Percentiles rank a stretch among this genome's conserved stretches.
phyloP scores from a whole-genome alignment of 805 yeast genomes.

The Metschnikowia baotianmanensis region DNA sequence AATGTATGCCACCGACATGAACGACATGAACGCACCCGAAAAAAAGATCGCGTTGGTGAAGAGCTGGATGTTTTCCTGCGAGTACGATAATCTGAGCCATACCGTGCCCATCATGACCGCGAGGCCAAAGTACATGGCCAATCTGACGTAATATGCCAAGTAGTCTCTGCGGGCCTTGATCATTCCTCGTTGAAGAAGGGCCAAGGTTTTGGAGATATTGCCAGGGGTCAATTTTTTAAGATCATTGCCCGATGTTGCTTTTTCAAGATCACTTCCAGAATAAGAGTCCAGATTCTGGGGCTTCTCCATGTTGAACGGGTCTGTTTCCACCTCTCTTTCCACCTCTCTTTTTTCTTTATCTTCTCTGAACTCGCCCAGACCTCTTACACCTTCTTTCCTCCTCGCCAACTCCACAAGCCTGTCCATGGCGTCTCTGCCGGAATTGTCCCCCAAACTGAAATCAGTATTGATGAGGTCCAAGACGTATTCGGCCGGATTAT shows the following conservation, averaged over 20 bases:
- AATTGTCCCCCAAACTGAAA: conserved; percentile 12
- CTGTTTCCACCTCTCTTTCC: too few relatives aligned
- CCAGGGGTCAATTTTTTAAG: too few relatives aligned
- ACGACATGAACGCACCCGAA: conserved; percentile 46
- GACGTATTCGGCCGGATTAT: conserved; percentile 28
- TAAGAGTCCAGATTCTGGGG: too few relatives aligned
- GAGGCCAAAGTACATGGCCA: conserved; percentile 38
- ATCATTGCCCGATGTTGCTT: too few relatives aligned
- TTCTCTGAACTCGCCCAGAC: background rate
- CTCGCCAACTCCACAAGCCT: conserved; percentile 4
- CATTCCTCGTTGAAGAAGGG: conserved; percentile 25
- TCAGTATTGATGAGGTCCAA: conserved; percentile 31
- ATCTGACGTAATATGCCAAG: conserved; percentile 36
- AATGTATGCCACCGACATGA: conserved; percentile 43
- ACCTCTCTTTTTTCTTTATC: too few relatives aligned
- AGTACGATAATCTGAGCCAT: conserved; percentile 28
- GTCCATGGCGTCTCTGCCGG: conserved; percentile 1
- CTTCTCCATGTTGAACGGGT: too few relatives aligned
- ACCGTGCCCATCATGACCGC: conserved; percentile 43
- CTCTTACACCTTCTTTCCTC: background rate
- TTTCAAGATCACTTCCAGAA: too few relatives aligned
- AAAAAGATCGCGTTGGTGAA: conserved; percentile 36
- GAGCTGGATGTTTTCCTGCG: conserved; percentile 26
- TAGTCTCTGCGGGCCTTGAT: conserved; percentile 35
- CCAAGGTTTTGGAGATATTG: conserved; percentile 11